Evolutionary conservation across 257 asterid genomes (phyloP).

Genomic region (Capsicum pubescens): DNA sequence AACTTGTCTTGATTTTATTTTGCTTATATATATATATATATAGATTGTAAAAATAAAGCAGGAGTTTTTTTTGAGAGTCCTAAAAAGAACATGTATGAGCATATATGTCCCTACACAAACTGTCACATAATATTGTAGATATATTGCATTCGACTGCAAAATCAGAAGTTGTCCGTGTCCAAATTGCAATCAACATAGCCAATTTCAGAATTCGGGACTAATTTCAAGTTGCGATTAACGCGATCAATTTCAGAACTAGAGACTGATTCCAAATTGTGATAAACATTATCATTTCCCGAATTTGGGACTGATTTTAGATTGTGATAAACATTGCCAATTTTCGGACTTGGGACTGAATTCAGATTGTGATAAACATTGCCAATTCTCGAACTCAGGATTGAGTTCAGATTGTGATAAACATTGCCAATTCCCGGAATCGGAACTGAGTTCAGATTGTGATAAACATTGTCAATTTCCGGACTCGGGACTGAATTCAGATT

Average conservation of each 20-base stretch:
- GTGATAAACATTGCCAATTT: background rate
- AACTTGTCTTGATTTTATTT: no score
- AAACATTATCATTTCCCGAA: background rate
- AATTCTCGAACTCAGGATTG: constrained; percentile 24
- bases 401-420: background rate
- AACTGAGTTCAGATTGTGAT: background rate
- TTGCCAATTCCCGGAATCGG: background rate
- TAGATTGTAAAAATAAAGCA: no score
- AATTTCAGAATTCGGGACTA: no score
- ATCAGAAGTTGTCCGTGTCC: no score
- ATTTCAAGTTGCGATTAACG: background rate
- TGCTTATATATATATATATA: no score
- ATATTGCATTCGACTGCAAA: no score
- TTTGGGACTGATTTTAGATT: constrained; percentile 22
- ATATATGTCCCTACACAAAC: no score
- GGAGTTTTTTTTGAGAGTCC: no score
- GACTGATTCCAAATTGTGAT: background rate
- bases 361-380: background rate
- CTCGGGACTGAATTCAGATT: constrained; percentile 13
- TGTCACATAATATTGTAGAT: no score
- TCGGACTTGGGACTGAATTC: constrained; percentile 26
- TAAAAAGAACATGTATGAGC: no score
- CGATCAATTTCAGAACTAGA: constrained; percentile 21
- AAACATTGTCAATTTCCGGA: no score
- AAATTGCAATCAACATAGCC: background rate